Evolutionary conservation across 2,329 filamentous ascomycete genomes (phyloP), one percentile per base, ranked within the genome.

Genomic region (Ceratocystis destructans): DNA sequence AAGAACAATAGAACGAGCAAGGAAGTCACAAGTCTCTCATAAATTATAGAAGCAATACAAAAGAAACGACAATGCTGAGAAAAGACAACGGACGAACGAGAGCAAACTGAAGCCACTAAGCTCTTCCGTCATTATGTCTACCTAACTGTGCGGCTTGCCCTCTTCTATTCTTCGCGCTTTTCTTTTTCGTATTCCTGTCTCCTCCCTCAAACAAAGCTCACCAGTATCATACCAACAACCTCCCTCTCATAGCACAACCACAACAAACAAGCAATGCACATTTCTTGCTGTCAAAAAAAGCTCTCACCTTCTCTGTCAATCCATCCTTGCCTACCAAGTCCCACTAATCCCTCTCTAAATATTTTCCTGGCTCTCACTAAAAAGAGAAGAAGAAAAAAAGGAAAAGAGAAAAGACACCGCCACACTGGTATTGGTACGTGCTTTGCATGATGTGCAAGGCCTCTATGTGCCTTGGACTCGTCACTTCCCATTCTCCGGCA

Each of bases 351-450:
- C 22, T 15, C 48, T 53, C 48, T 15, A 41, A 12, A 41, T 41
- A 41, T 41, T 15, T 41, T 3, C 37, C 10, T 41, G 37, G 3
- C 12, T 5, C 37, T 41, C 37, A 41, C 37, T 12, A 15, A 41
- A 41, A 41, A 41, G 12, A 41, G 37, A 41, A 41, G 37, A 41
- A 41, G 4, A 41, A 41, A 41, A 37, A 37, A 37, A 37, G 12
- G 12, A 41, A 41, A 41, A 41, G 37, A 53, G 22, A 50, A 50
- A 59, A n/a, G 33, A 37, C 55, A 59, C 55, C 55, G 55, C 55
- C 55, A 59, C 55, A 59, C 12, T 59, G 28, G 28, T 59, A 20
- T 59, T 59, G 28, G 55, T 59, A 37, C 33, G 55, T 59, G 28
- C 55, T 31, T 59, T 59, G 28, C 55, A n/a, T 59, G n/a, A 59